A percentile compares a stretch with the other conserved stretches of the same genome.
phyloP scores from a whole-genome alignment of 495 filamentous ascomycete species.

The Xylaria flabelliformis region DNA sequence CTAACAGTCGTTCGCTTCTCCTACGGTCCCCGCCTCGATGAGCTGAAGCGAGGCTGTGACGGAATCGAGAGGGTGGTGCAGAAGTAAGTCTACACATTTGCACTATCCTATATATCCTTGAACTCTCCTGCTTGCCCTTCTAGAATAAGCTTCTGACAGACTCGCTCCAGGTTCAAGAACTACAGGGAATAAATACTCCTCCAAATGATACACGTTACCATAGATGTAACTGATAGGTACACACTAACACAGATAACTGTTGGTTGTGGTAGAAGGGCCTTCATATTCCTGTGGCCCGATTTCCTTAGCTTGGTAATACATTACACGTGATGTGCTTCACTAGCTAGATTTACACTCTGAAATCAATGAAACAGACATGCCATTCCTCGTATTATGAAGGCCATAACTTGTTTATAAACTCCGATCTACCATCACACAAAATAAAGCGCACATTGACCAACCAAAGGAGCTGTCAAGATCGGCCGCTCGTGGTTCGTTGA shows the following conservation, averaged over 20 bases:
- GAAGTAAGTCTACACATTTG: conserved; percentile 53
- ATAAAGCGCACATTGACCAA: background rate
- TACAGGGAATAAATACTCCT: conserved; percentile 16
- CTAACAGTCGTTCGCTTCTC: conserved; percentile 74
- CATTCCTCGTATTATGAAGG: background rate
- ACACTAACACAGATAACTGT: background rate
- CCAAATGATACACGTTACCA: background rate
- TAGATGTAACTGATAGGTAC: too few species aligned
- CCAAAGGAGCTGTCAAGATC: background rate
- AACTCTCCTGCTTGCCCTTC: background rate
- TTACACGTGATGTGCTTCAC: background rate
- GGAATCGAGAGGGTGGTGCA: conserved; percentile 84
- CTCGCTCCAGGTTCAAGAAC: conserved; percentile 32
- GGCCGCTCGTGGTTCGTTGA: background rate
- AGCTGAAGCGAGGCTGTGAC: conserved; percentile 81
- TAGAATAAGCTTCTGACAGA: conserved; percentile 1
- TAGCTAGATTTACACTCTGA: conserved; percentile 3
- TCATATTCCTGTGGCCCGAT: background rate
- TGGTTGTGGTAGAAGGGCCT: background rate
- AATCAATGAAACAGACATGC: conserved; percentile 1
- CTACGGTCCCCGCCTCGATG: conserved; percentile 92
- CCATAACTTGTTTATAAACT: background rate
- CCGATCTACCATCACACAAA: too few species aligned
- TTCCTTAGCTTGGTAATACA: background rate
- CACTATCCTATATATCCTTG: background rate